Evolutionary conservation across 768 basidiomycete species (phyloP).

Genomic region (Termitomyces sp.): DNA sequence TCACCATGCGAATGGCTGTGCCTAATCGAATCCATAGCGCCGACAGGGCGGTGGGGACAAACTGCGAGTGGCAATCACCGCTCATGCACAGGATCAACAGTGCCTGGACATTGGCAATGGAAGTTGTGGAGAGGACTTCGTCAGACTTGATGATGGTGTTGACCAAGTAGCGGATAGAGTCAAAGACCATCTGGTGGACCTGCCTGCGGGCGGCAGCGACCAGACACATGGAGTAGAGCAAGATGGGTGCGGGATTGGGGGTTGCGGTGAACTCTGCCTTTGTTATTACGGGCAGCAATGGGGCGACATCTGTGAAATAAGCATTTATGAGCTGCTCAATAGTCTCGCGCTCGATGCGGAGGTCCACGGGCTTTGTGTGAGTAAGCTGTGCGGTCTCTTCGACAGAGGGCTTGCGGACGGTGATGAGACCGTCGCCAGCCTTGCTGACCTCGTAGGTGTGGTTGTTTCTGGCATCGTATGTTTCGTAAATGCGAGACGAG

Average conservation of each 20-base stretch:
- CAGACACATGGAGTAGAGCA: slow-evolving; percentile 92
- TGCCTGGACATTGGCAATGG: slow-evolving; percentile 83
- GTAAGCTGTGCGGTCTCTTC: slow-evolving; percentile 48
- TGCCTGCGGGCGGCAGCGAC: slow-evolving; percentile 84
- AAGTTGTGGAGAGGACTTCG: slow-evolving; percentile 85
- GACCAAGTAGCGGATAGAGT: slow-evolving; percentile 82
- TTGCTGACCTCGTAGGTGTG: slow-evolving; percentile 84
- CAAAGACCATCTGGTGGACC: slow-evolving; percentile 81
- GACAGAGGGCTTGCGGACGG: slow-evolving; percentile 57
- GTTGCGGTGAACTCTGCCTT: slow-evolving; percentile 80
- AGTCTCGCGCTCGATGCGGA: slow-evolving; percentile 71
- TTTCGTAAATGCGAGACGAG: slow-evolving; percentile 79
- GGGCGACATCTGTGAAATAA: slow-evolving; percentile 86
- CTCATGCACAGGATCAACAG: slow-evolving; percentile 82
- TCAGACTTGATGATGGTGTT: slow-evolving; percentile 84
- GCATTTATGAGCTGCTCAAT: slow-evolving; percentile 83
- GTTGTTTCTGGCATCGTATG: slow-evolving; percentile 83
- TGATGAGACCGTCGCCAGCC: slow-evolving; percentile 83
- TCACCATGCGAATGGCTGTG: slow-evolving; percentile 88
- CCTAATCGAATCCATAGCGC: slow-evolving; percentile 84
- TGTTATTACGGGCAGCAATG: slow-evolving; percentile 86
- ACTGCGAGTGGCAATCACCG: slow-evolving; percentile 88
- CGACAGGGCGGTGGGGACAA: slow-evolving; percentile 79
- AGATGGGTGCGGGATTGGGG: slow-evolving; percentile 67
- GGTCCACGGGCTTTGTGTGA: slow-evolving; percentile 60